Percentiles rank a stretch among this genome's conserved stretches.
Evolutionary conservation across 2,329 filamentous ascomycete genomes (phyloP).

Genomic region (Fusarium sp.): DNA sequence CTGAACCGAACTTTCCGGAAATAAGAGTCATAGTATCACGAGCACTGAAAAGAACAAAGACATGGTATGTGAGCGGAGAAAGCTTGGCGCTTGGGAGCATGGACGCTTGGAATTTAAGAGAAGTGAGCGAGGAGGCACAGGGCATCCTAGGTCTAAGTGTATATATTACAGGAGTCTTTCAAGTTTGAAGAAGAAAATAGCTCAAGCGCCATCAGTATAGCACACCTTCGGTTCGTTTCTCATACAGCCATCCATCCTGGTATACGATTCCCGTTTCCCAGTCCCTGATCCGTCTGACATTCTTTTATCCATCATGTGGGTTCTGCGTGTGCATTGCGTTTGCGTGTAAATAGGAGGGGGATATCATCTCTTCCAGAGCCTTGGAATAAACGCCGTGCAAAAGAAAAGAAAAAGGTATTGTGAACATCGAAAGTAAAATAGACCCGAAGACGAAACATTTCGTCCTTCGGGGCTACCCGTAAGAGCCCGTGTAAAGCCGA

Average conservation of each 20-base stretch:
- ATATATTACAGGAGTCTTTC: conserved; percentile 46
- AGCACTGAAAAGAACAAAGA: neutral
- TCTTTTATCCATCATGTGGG: conserved; percentile 30
- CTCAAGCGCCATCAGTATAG: conserved; percentile 8
- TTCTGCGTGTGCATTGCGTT: conserved; percentile 29
- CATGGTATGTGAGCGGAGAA: neutral
- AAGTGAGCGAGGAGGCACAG: conserved; percentile 12
- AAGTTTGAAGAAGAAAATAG: conserved; percentile 27
- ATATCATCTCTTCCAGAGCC: conserved; percentile 49
- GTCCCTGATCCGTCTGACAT: conserved; percentile 15
- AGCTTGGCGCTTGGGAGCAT: neutral
- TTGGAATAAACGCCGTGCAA: conserved; percentile 46
- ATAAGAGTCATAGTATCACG: conserved; percentile 20
- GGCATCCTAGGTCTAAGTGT: conserved; percentile 29
- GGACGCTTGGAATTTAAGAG: conserved; percentile 2
- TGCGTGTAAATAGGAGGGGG: conserved; percentile 44
- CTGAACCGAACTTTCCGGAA: conserved; percentile 33
- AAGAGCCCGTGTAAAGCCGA: conserved; percentile 33
- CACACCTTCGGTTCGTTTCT: conserved; percentile 30
- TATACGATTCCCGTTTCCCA: conserved; percentile 25
- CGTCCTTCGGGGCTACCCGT: conserved; percentile 18
- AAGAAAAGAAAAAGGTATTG: conserved; percentile 1
- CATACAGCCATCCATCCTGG: conserved; percentile 22
- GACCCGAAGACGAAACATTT: conserved; percentile 5
- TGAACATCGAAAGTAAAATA: conserved; percentile 5